These are phyloP conservation scores for Phoma sp. DNA, from an alignment of 2,329 filamentous ascomycete genomes.

Conservation along the genomic window DNA sequence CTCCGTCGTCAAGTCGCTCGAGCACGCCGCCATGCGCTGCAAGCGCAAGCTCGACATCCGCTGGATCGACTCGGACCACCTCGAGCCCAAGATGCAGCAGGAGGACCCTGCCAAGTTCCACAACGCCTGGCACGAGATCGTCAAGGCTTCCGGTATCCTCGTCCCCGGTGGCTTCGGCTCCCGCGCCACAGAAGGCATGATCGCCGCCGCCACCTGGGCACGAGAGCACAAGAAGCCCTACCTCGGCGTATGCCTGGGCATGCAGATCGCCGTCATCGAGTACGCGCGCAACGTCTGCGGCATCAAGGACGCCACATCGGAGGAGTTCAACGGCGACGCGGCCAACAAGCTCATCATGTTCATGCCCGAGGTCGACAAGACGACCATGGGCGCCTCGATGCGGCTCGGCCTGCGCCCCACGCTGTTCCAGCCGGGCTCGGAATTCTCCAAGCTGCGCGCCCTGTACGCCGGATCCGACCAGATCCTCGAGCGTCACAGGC, in stretches of 20 bases:
- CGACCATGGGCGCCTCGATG: slow-evolving; percentile 86
- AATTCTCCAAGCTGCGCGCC: slow-evolving; percentile 78
- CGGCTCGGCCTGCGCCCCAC: slow-evolving; percentile 77
- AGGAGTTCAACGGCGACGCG: slow-evolving; percentile 64
- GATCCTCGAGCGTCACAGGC: slow-evolving; percentile 76
- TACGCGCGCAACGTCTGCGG: slow-evolving; percentile 78
- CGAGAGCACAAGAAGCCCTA: slow-evolving; percentile 81
- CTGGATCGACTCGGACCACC: slow-evolving; percentile 83
- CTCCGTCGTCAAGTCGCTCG: slow-evolving; percentile 81
- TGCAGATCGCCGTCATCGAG: slow-evolving; percentile 93
- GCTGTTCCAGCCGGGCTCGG: slow-evolving; percentile 74
- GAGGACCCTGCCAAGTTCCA: slow-evolving; percentile 75
- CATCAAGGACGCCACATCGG: slow-evolving; percentile 62
- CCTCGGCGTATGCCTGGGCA: slow-evolving; percentile 88
- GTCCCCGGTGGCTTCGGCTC: slow-evolving; percentile 81
- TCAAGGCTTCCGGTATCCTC: slow-evolving; percentile 71
- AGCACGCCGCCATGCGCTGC: slow-evolving; percentile 90
- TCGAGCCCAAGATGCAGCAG: slow-evolving; percentile 71
- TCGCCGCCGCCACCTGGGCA: slow-evolving; percentile 84
- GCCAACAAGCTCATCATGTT: slow-evolving; percentile 78
- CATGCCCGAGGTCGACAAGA: slow-evolving; percentile 86
- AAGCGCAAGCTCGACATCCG: slow-evolving; percentile 77
- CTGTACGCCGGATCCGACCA: slow-evolving; percentile 67
- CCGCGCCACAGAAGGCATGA: slow-evolving; percentile 88
- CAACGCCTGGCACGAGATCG: slow-evolving; percentile 82